Conservation (phyloP, 257 asterid species). For the Plantago elongata region DNA sequence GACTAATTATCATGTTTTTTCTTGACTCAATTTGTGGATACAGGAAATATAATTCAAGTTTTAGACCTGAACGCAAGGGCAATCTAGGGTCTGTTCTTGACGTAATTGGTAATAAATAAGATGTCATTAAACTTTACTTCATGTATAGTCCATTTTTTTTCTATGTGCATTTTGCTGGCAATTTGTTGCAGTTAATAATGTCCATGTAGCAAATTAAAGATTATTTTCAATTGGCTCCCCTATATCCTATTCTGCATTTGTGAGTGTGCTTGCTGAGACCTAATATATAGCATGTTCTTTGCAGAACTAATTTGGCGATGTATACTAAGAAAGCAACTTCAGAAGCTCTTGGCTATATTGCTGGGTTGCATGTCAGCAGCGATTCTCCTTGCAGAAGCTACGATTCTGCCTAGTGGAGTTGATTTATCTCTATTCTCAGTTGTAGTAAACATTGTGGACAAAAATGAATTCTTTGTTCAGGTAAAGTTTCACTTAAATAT, state of each 20-base stretch:
- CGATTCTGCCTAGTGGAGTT: slow-evolving; percentile 60
- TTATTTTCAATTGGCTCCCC: neutral
- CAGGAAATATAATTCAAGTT: slow-evolving; percentile 71
- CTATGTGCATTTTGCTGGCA: neutral
- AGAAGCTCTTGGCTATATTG: slow-evolving; percentile 50
- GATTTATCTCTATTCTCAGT: slow-evolving; percentile 75
- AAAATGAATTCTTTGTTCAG: slow-evolving; percentile 60
- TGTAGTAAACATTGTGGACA: slow-evolving; percentile 41
- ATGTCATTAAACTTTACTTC: slow-evolving; percentile 9
- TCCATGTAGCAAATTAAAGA: neutral
- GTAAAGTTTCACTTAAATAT: slow-evolving; percentile 28
- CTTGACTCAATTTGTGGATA: slow-evolving; percentile 7
- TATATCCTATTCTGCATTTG: neutral
- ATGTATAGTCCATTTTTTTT: neutral
- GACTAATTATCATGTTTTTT: slow-evolving; percentile 1
- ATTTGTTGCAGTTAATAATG: slow-evolving; percentile 15
- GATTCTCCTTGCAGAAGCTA: slow-evolving; percentile 81
- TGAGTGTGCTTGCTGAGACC: neutral
- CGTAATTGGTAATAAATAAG: slow-evolving; percentile 44
- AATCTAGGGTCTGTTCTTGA: slow-evolving; percentile 58
- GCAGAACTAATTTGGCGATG: slow-evolving; percentile 74
- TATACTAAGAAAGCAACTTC: slow-evolving; percentile 50
- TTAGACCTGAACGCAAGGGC: slow-evolving; percentile 63
- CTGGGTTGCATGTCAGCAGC: slow-evolving; percentile 75
- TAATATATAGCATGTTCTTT: slow-evolving; percentile 16